Base-by-base conservation (phyloP, 1,284 basidiomycete genomes). In the Thelephora terrestris region DNA sequence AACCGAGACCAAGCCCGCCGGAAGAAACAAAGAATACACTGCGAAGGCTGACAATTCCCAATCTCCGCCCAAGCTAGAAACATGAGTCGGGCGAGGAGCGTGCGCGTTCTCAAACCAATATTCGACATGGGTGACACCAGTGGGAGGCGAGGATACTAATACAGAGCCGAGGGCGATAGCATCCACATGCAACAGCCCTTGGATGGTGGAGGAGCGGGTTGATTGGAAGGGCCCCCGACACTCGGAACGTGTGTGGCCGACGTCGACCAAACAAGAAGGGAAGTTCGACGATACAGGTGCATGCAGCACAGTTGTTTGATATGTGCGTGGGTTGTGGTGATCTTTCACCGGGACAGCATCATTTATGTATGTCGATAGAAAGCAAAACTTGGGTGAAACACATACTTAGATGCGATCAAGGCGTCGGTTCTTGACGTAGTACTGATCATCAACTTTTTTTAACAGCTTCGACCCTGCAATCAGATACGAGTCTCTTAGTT, bases 181-280 rank as follows among this genome's bases (percentile, higher is more conserved):
- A 29, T 71, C 69, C 38, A 71, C 59, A 46, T 65, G 52, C n/a
- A n/a, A n/a, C n/a, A n/a, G n/a, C n/a, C n/a, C n/a, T n/a, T n/a
- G n/a, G n/a, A n/a, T n/a, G n/a, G n/a, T n/a, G n/a, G n/a, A n/a
- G n/a, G n/a, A n/a, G n/a, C n/a, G n/a, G n/a, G n/a, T n/a, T n/a
- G n/a, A n/a, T n/a, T n/a, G n/a, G n/a, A n/a, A n/a, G n/a, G n/a
- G n/a, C n/a, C n/a, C n/a, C n/a, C n/a, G n/a, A n/a, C n/a, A n/a
- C n/a, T 10, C 92, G 89, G 68, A 91, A 91, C 61, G 89, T 89
- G 1, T 91, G 88, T 54, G 88, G 88, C 16, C 67, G 91, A 42
- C 76, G 87, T 45, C 90, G 85, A 88, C 88, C 44, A 91, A 91
- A 65, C 73, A 75, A 54, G 60, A 71, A 34, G 72, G 76, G 52